A percentile compares a stretch with the other conserved stretches of the same genome.
These are phyloP conservation scores for Mycena metata DNA, from an alignment of 768 basidiomycete genomes.

Conservation along the genomic window DNA sequence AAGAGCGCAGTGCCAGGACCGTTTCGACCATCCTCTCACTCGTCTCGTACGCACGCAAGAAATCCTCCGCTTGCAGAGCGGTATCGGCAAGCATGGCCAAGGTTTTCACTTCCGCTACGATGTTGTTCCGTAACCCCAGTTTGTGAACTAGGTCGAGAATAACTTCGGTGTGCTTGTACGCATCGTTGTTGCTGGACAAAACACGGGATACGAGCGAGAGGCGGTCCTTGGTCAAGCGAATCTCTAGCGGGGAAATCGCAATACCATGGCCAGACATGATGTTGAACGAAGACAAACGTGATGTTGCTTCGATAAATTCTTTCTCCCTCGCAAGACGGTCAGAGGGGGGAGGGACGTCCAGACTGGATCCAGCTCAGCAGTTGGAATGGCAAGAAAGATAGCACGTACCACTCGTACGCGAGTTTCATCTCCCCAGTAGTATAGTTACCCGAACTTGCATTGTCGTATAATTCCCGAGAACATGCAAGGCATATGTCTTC, in stretches of 20 bases:
- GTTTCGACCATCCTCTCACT: slow-evolving; percentile 78
- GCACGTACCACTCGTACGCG: slow-evolving; percentile 90
- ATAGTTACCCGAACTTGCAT: slow-evolving; percentile 92
- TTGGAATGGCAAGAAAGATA: slow-evolving; percentile 17
- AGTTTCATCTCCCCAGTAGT: slow-evolving; percentile 96
- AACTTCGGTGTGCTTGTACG: slow-evolving; percentile 93
- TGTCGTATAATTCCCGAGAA: slow-evolving; percentile 95
- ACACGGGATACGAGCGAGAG: slow-evolving; percentile 90
- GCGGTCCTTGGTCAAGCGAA: slow-evolving; percentile 91
- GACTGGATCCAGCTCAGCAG: slow-evolving; percentile 56
- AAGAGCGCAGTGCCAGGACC: slow-evolving; percentile 63
- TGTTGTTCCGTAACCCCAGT: slow-evolving; percentile 83
- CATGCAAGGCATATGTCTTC: slow-evolving; percentile 87
- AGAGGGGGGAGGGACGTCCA: slow-evolving; percentile 79
- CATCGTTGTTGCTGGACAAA: slow-evolving; percentile 85
- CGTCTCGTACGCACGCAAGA: slow-evolving; percentile 76
- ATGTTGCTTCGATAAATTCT: slow-evolving; percentile 98
- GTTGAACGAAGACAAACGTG: slow-evolving; percentile 93
- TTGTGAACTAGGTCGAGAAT: slow-evolving; percentile 92
- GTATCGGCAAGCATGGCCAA: slow-evolving; percentile 93
- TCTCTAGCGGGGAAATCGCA: slow-evolving; percentile 91
- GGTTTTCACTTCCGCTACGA: slow-evolving; percentile 83
- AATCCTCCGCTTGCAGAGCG: slow-evolving; percentile 88
- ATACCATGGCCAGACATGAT: slow-evolving; percentile 81
- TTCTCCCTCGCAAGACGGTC: slow-evolving; percentile 76